These are phyloP conservation scores for Hura crepitans DNA, from an alignment of 441 rosid genomes.

Conservation along the genomic window DNA sequence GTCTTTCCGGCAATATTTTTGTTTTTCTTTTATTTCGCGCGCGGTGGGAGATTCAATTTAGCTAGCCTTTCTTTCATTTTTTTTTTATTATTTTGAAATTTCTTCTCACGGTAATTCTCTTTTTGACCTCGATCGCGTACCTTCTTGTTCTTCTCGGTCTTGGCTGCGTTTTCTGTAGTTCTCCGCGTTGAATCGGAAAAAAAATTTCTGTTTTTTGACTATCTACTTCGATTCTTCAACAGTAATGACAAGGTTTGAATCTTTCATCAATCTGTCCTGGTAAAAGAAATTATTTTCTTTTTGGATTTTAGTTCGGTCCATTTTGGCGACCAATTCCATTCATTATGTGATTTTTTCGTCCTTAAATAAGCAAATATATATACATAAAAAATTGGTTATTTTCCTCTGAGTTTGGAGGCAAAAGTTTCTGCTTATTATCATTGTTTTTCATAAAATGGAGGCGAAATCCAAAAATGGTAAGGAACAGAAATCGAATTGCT, in stretches of 20 bases:
- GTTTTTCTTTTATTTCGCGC: neutral
- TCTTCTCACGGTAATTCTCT: neutral
- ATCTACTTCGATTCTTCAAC: conserved; percentile 6
- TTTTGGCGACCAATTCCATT: neutral
- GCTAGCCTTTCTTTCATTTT: too few relatives aligned
- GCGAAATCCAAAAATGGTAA: conserved; percentile 23
- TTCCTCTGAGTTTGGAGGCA: neutral
- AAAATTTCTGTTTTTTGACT: neutral
- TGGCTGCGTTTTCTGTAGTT: neutral
- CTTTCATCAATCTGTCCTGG: conserved; percentile 5
- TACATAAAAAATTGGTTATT: neutral
- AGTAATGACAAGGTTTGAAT: neutral
- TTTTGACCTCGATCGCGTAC: neutral
- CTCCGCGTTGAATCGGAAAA: conserved; percentile 13
- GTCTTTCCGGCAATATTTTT: conserved; percentile 8
- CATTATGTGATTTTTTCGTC: neutral
- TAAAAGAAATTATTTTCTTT: neutral
- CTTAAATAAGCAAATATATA: neutral
- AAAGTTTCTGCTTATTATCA: neutral
- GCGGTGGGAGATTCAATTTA: conserved; percentile 5
- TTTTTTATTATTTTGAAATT: neutral
- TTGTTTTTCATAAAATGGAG: conserved; percentile 26
- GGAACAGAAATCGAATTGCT: conserved; percentile 20
- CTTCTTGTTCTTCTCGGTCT: neutral
- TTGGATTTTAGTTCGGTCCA: neutral